Evolutionary conservation across 768 basidiomycete species (phyloP), one percentile per base, ranked within the genome.

Genomic region (Termitomyces sp.): DNA sequence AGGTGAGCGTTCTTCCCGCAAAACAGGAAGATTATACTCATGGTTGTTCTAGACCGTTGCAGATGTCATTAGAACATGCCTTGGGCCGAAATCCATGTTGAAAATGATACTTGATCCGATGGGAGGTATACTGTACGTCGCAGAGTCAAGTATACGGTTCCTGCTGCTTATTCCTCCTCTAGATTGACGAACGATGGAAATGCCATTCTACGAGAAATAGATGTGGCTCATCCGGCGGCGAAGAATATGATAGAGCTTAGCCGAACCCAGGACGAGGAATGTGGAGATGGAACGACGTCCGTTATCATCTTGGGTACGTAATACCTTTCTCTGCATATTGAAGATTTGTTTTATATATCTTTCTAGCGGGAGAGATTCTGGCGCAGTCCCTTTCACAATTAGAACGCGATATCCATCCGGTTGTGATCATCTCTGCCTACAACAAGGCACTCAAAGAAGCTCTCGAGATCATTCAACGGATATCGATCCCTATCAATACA

Each of bases 71-170:
- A 74, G 96, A 59, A 98, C 96, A 60, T 98, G 97, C 81, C 72
- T 98, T 35, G 97, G 95, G 1, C 96, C 96, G 0, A 96, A 97
- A 67, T 87, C 97, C 41, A 98, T 98, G 97, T 77, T 98, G 52
- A 99, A 98, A 80, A 98, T 99, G 97, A 97, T 98, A 64, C 74
- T 98, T 43, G 96, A 98, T 75, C 95, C 95, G 1, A 98, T 99
- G 97, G 97, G 97, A 52, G 97, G 97, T 53, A 98, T 99, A 64
- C 67, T 98, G 96, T 96, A 56, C 53, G 85, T 78, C 21, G 7
- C 9, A 32, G 46, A 39, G 39, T 28, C 48, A 34, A 35, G 47
- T 53, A 53, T 42, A 32, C 28, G 32, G 51, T 39, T 39, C 32
- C 21, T 10, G 47, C 34, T 21, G 50, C 51, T 56, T 19, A 27